Percentiles rank a stretch among this genome's conserved stretches.
Conservation (phyloP, 768 basidiomycete species). For the Mycena latifolia region DNA sequence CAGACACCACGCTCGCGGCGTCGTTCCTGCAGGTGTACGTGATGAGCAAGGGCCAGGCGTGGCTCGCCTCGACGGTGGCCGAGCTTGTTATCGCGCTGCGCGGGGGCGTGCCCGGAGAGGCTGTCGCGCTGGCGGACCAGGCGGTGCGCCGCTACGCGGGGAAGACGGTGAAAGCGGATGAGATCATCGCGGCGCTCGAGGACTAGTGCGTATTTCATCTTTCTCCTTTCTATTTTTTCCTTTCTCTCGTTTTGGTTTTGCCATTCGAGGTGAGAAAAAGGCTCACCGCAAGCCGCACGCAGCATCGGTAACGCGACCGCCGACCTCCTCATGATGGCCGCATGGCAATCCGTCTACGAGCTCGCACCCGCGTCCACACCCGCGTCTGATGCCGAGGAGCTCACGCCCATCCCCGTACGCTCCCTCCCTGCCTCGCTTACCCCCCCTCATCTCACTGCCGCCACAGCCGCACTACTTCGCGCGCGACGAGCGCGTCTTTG, state of each 20-base stretch:
- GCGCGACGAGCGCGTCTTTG: conserved; percentile 15
- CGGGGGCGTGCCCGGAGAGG: background rate
- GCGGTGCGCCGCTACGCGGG: conserved; percentile 10
- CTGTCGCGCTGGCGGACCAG: conserved; percentile 8
- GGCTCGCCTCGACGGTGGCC: conserved; percentile 4
- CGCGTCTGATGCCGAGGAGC: too few relatives aligned
- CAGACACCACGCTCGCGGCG: conserved; percentile 6
- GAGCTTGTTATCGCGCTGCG: conserved; percentile 10
- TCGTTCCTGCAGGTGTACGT: conserved; percentile 23
- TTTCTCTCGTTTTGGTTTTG: too few relatives aligned
- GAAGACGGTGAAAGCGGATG: conserved; percentile 11
- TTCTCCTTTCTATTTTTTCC: too few relatives aligned
- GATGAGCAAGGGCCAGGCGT: conserved; percentile 21
- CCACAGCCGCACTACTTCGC: conserved; percentile 8
- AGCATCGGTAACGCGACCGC: conserved; percentile 19
- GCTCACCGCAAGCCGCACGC: too few relatives aligned
- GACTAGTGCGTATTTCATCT: conserved; percentile 14
- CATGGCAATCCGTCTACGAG: conserved; percentile 1
- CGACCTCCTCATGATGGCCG: conserved; percentile 16
- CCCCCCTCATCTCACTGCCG: too few relatives aligned
- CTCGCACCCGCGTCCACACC: too few relatives aligned
- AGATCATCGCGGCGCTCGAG: conserved; percentile 18
- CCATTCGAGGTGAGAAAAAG: too few relatives aligned
- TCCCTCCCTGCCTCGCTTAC: too few relatives aligned
- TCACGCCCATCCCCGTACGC: conserved; percentile 8